Evolutionary conservation across 2,329 filamentous ascomycete species (phyloP), one percentile per base, ranked within the genome.

Genomic region (Aspergillus ibericus): DNA sequence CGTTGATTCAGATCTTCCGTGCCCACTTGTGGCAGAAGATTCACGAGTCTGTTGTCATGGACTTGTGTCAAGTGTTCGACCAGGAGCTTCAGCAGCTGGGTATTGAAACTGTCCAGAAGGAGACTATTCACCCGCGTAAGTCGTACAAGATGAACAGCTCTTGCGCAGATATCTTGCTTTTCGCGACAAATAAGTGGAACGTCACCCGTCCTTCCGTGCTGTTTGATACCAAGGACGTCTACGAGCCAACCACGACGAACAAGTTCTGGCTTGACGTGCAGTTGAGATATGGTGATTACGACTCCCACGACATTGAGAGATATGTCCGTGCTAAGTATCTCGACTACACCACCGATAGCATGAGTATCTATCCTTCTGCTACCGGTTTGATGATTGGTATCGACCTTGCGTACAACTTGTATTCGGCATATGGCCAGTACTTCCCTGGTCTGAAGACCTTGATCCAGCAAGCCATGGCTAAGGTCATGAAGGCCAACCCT

Each of bases 121-220:
- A 99, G 80, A 98, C 95, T 0, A 99, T 99, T 59, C 95, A 99
- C 81, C 95, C 95, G 53, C 86, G 95, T 85, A 99, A 99, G 79
- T 97, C 92, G 4, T 99, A 99, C 86, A 99, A 99, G 86, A 99
- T 99, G 95, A 99, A 99, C 82, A 97, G 93, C 70, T 98, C 93
- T 58, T 98, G 95, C 70, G 95, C 96, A 4, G 95, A 99, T 75
- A 97, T 99, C 63, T 83, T 98, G 55, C 85, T 99, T 9, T 99
- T 99, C 72, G 93, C 95, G 36, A 96, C 90, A 64, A 95, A 98
- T 80, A 99, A 98, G 76, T 99, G 96, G 96, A 98, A 96, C 63
- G 93, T 99, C 53, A 97, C 93, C 0, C 84, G 91, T 2, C 96
- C 95, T 1, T 98, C 93, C 3, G 85, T 96, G 67, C 81, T 99